Conservation (phyloP, 805 yeast species). For the Naumovozyma dairenensis region DNA sequence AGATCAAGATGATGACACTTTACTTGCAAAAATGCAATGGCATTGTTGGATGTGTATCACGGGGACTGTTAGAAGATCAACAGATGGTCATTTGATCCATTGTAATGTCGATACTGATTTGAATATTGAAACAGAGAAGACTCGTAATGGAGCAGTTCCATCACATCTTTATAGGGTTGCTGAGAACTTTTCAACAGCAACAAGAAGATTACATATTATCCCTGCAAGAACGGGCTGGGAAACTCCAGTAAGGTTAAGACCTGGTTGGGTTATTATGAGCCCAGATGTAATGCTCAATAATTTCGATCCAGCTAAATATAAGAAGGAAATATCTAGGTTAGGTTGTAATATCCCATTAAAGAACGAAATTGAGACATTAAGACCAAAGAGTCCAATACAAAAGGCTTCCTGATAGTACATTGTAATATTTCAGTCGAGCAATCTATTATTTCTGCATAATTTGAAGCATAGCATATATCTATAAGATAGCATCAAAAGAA, state of each 20-base stretch:
- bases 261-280: constrained; percentile 86
- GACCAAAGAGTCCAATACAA: constrained; percentile 72
- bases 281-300: constrained; percentile 76
- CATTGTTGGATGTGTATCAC: constrained; percentile 98
- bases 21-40: constrained; percentile 75
- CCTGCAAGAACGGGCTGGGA: constrained; percentile 63
- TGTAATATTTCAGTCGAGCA: too few species aligned
- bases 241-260: constrained; percentile 54
- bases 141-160: constrained; percentile 49
- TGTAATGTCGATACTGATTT: constrained; percentile 90
- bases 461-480: too few species aligned
- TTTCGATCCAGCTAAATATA: constrained; percentile 42
- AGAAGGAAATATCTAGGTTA: constrained; percentile 32
- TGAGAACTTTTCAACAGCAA: constrained; percentile 80
- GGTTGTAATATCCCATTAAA: constrained; percentile 57
- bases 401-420: too few species aligned
- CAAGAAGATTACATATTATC: constrained; percentile 73
- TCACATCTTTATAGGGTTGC: constrained; percentile 69
- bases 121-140: constrained; percentile 46
- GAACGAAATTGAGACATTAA: constrained; percentile 63
- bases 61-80: constrained; percentile 82
- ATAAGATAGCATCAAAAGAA: too few species aligned
- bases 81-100: constrained; percentile 76
- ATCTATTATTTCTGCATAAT: too few species aligned
- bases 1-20: constrained; percentile 36